A percentile compares a stretch with the other conserved stretches of the same genome.
Conservation (phyloP, 2,329 filamentous ascomycete genomes). For the Pestalotiopsis sp. region DNA sequence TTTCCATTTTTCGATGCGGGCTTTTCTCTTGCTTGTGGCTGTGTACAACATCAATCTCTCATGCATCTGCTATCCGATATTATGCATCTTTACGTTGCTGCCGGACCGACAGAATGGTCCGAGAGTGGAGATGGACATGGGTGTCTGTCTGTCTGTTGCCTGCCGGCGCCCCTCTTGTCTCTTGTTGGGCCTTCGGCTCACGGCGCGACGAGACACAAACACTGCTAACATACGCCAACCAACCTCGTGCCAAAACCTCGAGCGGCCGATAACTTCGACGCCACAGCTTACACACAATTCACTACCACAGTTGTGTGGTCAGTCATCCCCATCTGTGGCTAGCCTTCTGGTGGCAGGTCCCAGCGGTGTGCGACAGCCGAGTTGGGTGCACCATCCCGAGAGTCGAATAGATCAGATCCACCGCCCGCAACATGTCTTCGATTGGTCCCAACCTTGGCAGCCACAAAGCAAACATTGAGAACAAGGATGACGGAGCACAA, state of each 20-base stretch:
- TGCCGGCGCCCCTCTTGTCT: not conserved
- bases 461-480: not conserved
- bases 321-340: no score
- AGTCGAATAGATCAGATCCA: not conserved
- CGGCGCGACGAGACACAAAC: not conserved
- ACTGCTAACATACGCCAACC: no score
- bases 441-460: not conserved
- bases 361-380: no score
- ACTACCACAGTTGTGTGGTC: no score
- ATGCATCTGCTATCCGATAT: not conserved
- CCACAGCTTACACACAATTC: no score
- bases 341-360: no score
- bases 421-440: not conserved
- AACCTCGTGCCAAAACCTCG: no score
- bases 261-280: no score
- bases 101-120: not conserved
- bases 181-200: not conserved
- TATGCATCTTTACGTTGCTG: not conserved
- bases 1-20: not conserved
- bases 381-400: no score
- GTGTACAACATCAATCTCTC: not conserved
- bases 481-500: not conserved
- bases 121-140: not conserved
- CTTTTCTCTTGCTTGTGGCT: not conserved
- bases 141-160: not conserved